phyloP scores from a whole-genome alignment of 257 asterid species.

The Phtheirospermum japonicum region DNA sequence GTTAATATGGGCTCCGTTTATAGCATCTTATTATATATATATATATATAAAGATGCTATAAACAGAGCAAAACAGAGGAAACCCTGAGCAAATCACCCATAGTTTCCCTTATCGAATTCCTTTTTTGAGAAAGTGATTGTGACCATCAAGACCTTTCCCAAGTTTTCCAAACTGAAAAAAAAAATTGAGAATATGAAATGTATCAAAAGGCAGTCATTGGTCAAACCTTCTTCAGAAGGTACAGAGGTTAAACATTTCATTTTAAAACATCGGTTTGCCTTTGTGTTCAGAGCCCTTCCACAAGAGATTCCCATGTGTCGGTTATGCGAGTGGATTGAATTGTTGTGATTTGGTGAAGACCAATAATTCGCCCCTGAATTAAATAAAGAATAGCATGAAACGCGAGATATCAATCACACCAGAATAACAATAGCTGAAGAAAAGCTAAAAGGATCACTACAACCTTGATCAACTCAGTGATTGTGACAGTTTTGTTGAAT shows the following conservation, averaged over 20 bases:
- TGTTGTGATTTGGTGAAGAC: too few relatives aligned
- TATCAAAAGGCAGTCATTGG: slow-evolving; percentile 6
- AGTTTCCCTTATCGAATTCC: slow-evolving; percentile 55
- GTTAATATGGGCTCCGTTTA: too few relatives aligned
- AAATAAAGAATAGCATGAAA: too few relatives aligned
- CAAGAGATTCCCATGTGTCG: slow-evolving; percentile 95
- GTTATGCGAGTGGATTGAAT: slow-evolving; percentile 83
- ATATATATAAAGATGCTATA: too few relatives aligned
- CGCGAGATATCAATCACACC: too few relatives aligned
- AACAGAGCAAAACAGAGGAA: too few relatives aligned
- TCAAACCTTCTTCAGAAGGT: not conserved
- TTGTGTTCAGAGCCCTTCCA: slow-evolving; percentile 93
- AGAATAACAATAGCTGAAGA: too few relatives aligned
- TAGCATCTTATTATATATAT: too few relatives aligned
- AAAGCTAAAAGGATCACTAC: too few relatives aligned
- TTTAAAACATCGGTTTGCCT: slow-evolving; percentile 1
- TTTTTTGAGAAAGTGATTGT: slow-evolving; percentile 67
- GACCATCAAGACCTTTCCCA: slow-evolving; percentile 87
- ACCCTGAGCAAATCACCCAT: slow-evolving; percentile 54
- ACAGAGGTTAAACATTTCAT: not conserved
- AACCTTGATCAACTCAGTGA: slow-evolving; percentile 53
- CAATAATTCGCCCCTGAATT: slow-evolving; percentile 85
- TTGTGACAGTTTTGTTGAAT: slow-evolving; percentile 48
- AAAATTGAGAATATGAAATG: slow-evolving; percentile 19
- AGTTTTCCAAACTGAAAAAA: slow-evolving; percentile 61